Conservation (phyloP, 2,329 filamentous ascomycete genomes). For the Colletotrichum trifolii region DNA sequence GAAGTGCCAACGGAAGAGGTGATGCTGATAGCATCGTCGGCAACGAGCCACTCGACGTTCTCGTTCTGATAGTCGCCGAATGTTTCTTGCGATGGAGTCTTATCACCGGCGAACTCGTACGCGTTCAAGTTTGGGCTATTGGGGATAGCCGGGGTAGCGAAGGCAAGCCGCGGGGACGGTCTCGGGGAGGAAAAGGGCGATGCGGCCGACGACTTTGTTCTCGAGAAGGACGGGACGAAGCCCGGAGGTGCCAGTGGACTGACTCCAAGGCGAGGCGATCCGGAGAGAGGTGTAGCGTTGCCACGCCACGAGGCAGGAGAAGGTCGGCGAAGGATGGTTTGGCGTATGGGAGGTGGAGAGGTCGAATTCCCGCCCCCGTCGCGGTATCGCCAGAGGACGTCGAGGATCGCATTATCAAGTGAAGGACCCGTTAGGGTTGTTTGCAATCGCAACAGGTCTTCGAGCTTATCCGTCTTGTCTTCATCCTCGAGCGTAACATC, state of each 20-base stretch:
- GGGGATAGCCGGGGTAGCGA: conserved; percentile 89
- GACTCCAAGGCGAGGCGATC: conserved; percentile 83
- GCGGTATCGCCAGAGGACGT: conserved; percentile 88
- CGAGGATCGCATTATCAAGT: conserved; percentile 90
- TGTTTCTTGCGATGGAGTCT: conserved; percentile 82
- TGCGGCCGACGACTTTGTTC: conserved; percentile 80
- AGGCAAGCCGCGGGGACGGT: conserved; percentile 89
- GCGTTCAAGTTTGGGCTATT: conserved; percentile 94
- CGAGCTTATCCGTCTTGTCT: conserved; percentile 88
- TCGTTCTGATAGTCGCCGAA: conserved; percentile 93
- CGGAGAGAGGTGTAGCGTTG: conserved; percentile 81
- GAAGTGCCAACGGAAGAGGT: conserved; percentile 78
- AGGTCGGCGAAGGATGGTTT: conserved; percentile 88
- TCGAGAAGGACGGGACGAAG: conserved; percentile 81
- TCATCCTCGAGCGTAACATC: conserved; percentile 88
- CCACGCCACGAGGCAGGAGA: conserved; percentile 95
- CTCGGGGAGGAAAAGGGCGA: conserved; percentile 95
- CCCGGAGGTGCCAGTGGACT: conserved; percentile 88
- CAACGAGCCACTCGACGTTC: conserved; percentile 97
- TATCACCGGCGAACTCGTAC: conserved; percentile 90
- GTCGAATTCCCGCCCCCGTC: conserved; percentile 71
- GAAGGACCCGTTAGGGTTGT: conserved; percentile 79
- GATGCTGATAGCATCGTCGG: conserved; percentile 84
- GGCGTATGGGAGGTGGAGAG: conserved; percentile 86
- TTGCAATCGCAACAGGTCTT: conserved; percentile 84